These are phyloP conservation scores for Cercospora zeae-maydis DNA, from an alignment of 2,329 filamentous ascomycete genomes.

Conservation along the genomic window DNA sequence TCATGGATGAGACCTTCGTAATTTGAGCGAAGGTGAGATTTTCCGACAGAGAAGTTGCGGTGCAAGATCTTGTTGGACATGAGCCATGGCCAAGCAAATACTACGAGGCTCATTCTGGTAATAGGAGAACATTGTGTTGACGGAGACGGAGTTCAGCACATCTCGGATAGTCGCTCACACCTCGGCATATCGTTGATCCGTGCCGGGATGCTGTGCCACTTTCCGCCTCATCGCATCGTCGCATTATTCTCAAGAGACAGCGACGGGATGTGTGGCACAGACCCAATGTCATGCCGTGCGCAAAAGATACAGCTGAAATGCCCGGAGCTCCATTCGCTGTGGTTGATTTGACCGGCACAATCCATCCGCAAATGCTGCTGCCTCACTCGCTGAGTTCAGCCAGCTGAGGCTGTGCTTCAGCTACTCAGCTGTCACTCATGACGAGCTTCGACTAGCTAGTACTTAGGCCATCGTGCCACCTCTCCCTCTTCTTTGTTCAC, in stretches of 20 bases:
- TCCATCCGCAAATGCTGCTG: conserved; percentile 14
- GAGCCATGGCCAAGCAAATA: too few species aligned
- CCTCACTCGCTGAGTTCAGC: conserved; percentile 57
- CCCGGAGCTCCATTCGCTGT: neutral
- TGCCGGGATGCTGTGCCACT: neutral
- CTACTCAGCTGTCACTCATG: conserved; percentile 8
- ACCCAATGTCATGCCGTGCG: neutral
- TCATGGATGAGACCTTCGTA: too few species aligned
- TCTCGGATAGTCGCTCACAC: neutral
- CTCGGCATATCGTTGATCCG: neutral
- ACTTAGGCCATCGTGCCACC: neutral
- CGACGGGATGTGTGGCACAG: neutral
- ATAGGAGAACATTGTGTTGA: too few species aligned
- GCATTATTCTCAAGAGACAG: neutral
- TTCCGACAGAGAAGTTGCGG: too few species aligned
- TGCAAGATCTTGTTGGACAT: too few species aligned
- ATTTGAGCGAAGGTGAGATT: too few species aligned
- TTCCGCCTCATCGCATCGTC: neutral
- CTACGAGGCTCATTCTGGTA: too few species aligned
- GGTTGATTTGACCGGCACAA: neutral
- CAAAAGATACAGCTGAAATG: neutral
- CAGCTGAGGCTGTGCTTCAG: conserved; percentile 21
- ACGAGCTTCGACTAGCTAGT: conserved; percentile 4
- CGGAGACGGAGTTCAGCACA: neutral
- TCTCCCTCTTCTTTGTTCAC: neutral